Evolutionary conservation across 768 basidiomycete genomes (phyloP).

Genomic region (Rossbeevera mucosa): DNA sequence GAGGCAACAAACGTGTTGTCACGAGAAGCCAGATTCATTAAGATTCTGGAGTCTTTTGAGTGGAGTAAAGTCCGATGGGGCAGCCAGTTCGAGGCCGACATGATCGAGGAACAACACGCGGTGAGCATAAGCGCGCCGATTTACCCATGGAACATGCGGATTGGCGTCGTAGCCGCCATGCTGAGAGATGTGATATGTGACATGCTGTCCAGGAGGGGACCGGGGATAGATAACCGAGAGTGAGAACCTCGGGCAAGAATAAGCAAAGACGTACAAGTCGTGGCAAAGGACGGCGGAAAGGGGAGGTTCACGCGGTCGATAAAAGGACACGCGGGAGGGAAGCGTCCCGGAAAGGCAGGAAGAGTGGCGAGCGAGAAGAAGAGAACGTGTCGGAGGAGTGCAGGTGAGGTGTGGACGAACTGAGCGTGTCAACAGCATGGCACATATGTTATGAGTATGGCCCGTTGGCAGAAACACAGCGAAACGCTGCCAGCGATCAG

Average conservation of each 20-base stretch:
- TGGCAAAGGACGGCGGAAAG: conserved; percentile 22
- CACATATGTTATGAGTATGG: conserved; percentile 19
- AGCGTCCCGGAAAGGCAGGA: conserved; percentile 55
- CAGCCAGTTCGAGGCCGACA: conserved; percentile 50
- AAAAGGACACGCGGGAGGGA: conserved; percentile 34
- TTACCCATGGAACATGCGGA: conserved; percentile 37
- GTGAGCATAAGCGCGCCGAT: conserved; percentile 49
- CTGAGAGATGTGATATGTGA: conserved; percentile 26
- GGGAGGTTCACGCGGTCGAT: conserved; percentile 27
- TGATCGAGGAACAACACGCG: conserved; percentile 72
- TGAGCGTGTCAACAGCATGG: conserved; percentile 62
- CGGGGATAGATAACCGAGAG: conserved; percentile 28
- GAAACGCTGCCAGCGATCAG: conserved; percentile 16
- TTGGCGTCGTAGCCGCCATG: conserved; percentile 29
- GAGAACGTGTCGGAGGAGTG: conserved; percentile 62
- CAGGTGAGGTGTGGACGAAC: conserved; percentile 51
- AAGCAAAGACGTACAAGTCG: conserved; percentile 31
- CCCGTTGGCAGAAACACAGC: neutral
- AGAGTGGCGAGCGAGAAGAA: conserved; percentile 44
- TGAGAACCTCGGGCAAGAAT: conserved; percentile 29
- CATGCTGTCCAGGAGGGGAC: conserved; percentile 20
- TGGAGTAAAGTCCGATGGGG: conserved; percentile 64
- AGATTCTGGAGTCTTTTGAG: conserved; percentile 53
- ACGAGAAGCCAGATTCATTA: conserved; percentile 62
- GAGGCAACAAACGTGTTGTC: conserved; percentile 66